Evolutionary conservation across 805 yeast species (phyloP).

Genomic region (Sungouiozyma intestinalis): DNA sequence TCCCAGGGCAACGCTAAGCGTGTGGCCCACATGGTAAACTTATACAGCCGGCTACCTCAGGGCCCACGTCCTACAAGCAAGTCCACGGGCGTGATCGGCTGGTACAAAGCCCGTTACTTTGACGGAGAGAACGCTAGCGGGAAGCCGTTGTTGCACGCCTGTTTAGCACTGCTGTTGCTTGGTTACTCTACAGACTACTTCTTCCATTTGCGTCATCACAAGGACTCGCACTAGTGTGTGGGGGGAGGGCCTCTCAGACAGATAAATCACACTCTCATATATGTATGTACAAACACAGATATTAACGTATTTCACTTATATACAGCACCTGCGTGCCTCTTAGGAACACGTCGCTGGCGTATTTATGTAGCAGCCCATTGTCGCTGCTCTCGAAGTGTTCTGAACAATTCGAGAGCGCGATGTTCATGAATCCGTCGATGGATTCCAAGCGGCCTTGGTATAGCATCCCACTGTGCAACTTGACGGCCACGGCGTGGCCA

Average conservation of each 20-base stretch:
- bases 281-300: slow-evolving; percentile 2
- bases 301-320: slow-evolving; percentile 20
- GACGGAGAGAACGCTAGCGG: slow-evolving; percentile 78
- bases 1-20: slow-evolving; percentile 95
- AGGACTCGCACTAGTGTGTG: slow-evolving; percentile 17
- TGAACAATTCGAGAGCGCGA: slow-evolving; percentile 68
- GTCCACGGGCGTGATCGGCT: slow-evolving; percentile 48
- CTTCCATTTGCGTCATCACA: slow-evolving; percentile 69
- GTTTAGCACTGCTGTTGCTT: slow-evolving; percentile 52
- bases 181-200: slow-evolving; percentile 92
- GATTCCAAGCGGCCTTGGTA: slow-evolving; percentile 72
- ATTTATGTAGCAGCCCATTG: slow-evolving; percentile 24
- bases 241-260: slow-evolving; percentile 25
- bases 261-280: no score
- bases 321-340: slow-evolving; percentile 31
- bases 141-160: slow-evolving; percentile 71
- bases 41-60: slow-evolving; percentile 93
- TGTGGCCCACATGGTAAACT: slow-evolving; percentile 87
- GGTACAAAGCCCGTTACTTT: slow-evolving; percentile 78
- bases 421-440: slow-evolving; percentile 95
- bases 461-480: slow-evolving; percentile 77
- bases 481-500: slow-evolving; percentile 72
- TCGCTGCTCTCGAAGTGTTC: slow-evolving; percentile 37
- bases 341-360: slow-evolving; percentile 26
- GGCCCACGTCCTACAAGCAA: slow-evolving; percentile 66